A percentile compares a stretch with the other conserved stretches of the same genome.
Evolutionary conservation across 2,329 filamentous ascomycete species (phyloP).

Genomic region (Cordyceps fumosorosea): DNA sequence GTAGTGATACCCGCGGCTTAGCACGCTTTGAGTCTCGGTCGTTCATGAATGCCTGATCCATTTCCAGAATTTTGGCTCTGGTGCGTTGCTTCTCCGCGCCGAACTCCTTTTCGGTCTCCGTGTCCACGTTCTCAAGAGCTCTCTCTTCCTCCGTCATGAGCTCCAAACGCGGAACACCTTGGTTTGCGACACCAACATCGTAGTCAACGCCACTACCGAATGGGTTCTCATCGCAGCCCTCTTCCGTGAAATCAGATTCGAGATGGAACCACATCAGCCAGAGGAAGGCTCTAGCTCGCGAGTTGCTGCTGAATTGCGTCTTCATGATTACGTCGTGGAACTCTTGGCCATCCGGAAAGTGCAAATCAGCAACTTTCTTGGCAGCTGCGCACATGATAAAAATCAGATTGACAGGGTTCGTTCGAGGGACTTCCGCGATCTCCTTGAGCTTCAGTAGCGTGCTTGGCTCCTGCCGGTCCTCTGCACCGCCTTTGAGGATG

Average conservation of each 20-base stretch:
- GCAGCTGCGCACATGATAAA: slow-evolving; percentile 90
- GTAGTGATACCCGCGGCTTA: slow-evolving; percentile 31
- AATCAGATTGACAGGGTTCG: slow-evolving; percentile 94
- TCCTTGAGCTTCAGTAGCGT: slow-evolving; percentile 77
- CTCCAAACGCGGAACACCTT: slow-evolving; percentile 62
- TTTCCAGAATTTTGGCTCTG: slow-evolving; percentile 66
- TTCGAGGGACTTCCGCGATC: slow-evolving; percentile 55
- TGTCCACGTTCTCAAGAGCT: slow-evolving; percentile 66
- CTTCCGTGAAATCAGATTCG: slow-evolving; percentile 86
- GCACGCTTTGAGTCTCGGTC: slow-evolving; percentile 55
- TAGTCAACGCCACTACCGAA: slow-evolving; percentile 71
- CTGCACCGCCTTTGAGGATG: slow-evolving; percentile 91
- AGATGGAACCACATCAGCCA: slow-evolving; percentile 99
- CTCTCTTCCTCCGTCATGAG: slow-evolving; percentile 60
- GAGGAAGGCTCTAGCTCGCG: slow-evolving; percentile 79
- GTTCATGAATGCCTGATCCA: slow-evolving; percentile 63
- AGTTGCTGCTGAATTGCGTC: slow-evolving; percentile 71
- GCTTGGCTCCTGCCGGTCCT: slow-evolving; percentile 78
- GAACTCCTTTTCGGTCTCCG: slow-evolving; percentile 61
- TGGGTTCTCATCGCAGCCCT: slow-evolving; percentile 83
- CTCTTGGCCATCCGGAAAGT: slow-evolving; percentile 78
- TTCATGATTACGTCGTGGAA: slow-evolving; percentile 98
- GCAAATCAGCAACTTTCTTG: slow-evolving; percentile 83
- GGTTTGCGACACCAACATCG: slow-evolving; percentile 56
- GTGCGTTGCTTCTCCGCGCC: slow-evolving; percentile 68